Evolutionary conservation across 371 early-diverging fungal genomes (phyloP).

Genomic region (Syncephalastrum sp.): DNA sequence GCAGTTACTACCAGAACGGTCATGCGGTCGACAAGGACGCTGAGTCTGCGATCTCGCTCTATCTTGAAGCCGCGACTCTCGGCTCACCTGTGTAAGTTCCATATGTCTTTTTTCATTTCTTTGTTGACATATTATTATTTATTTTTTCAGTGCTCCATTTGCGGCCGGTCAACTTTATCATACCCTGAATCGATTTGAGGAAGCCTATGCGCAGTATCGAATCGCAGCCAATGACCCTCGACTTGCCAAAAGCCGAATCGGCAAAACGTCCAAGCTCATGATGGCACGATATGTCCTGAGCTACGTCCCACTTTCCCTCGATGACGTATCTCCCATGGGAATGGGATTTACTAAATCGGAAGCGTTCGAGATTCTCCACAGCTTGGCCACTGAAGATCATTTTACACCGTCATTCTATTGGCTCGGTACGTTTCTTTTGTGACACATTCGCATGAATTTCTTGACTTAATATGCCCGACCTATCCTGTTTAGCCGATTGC

Average conservation of each 20-base stretch:
- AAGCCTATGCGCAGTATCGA: conserved; percentile 35
- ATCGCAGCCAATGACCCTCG: conserved; percentile 31
- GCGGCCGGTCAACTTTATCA: conserved; percentile 45
- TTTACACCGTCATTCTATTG: conserved; percentile 36
- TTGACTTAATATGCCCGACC: background rate
- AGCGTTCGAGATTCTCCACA: conserved; percentile 25
- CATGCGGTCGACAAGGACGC: conserved; percentile 48
- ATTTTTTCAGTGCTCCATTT: conserved; percentile 36
- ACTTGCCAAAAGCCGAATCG: conserved; percentile 24
- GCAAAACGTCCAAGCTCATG: conserved; percentile 33
- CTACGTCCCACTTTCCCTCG: conserved; percentile 14
- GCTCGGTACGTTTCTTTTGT: conserved; percentile 28
- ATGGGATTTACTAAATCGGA: conserved; percentile 16
- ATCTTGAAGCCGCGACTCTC: conserved; percentile 31
- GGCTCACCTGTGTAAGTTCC: conserved; percentile 38
- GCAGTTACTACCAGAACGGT: conserved; percentile 57
- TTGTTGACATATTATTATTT: background rate
- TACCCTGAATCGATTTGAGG: conserved; percentile 28
- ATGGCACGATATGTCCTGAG: conserved; percentile 41
- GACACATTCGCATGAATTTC: background rate
- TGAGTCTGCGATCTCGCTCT: conserved; percentile 54
- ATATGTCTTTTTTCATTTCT: background rate
- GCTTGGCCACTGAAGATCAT: conserved; percentile 26
- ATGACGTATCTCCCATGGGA: background rate
- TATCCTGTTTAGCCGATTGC: conserved; percentile 17